These are phyloP conservation scores for Oidiodendron maius DNA, from an alignment of 495 filamentous ascomycete species.

Conservation along the genomic window DNA sequence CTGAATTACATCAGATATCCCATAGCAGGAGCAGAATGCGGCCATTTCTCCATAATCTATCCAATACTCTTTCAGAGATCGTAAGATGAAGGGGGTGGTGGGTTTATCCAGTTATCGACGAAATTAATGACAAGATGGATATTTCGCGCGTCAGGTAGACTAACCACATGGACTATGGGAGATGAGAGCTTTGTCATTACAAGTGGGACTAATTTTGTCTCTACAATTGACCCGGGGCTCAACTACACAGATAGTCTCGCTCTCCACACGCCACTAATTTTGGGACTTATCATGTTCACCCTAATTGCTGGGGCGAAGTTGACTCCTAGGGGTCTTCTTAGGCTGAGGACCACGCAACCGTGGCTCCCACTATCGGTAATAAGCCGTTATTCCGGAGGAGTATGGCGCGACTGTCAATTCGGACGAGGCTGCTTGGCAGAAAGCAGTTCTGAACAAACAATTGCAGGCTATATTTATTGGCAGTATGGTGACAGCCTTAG, in stretches of 20 bases:
- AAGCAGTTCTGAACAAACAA: slow-evolving; percentile 39
- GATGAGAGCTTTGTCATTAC: slow-evolving; percentile 44
- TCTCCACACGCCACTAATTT: slow-evolving; percentile 50
- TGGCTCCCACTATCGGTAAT: slow-evolving; percentile 46
- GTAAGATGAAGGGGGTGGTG: no score
- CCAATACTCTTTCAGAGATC: no score
- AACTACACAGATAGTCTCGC: slow-evolving; percentile 53
- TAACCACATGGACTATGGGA: slow-evolving; percentile 59
- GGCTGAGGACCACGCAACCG: slow-evolving; percentile 51
- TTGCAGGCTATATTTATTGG: slow-evolving; percentile 58
- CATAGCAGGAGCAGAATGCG: slow-evolving; percentile 71
- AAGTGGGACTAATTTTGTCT: slow-evolving; percentile 49
- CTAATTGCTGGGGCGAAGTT: slow-evolving; percentile 34
- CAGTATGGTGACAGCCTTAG: slow-evolving; percentile 52
- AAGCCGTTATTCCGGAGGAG: slow-evolving; percentile 61
- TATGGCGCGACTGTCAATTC: slow-evolving; percentile 45
- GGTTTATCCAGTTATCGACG: no score
- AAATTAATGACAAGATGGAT: no score
- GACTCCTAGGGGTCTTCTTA: slow-evolving; percentile 43
- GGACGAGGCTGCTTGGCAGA: slow-evolving; percentile 48
- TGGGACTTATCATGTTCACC: slow-evolving; percentile 60
- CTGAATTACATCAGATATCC: slow-evolving; percentile 57
- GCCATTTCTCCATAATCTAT: no score
- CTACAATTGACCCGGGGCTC: slow-evolving; percentile 42
- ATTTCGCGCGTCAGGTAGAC: slow-evolving; percentile 51